Base-by-base conservation (phyloP, 176 grass and related monocot genomes). In the Guadua angustifolia region DNA sequence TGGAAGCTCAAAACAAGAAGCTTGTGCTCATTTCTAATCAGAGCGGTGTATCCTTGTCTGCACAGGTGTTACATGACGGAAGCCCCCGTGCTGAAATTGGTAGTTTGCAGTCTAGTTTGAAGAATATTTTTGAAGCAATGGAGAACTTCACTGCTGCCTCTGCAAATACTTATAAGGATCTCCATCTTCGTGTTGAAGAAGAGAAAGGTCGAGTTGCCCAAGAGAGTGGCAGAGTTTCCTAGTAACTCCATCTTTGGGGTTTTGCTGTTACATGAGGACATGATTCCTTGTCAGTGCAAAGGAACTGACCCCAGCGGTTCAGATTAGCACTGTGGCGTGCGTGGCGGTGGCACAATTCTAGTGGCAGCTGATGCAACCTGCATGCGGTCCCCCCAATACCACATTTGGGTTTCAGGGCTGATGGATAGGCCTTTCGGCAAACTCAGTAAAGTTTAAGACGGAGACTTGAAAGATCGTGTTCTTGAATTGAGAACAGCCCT, bases 61-160 rank as follows among this genome's bases (percentile, higher is more conserved):
- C 82, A 51, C 78, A 84, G 33, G 79, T 80, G 10, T 57, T 90
- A 16, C 64, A 88, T 36, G 90, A 91, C 44, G 88, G 69, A 16
- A 91, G 46, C 8, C 40, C 83, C 15, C 44, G 39, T 71, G 59
- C 56, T 39, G 94, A 89, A 50, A 71, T 47, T 2, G 82, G 88
- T 50, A 92, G 91, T 89, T 61, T 95, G 66, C 91, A 95, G 66
- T 80, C 57, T 57, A 82, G 91, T 68, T 63, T 98, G 69, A 88
- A 19, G 71, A 88, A 84, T 73, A 86, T 98, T 66, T 95, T 98
- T 81, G 93, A 95, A 71, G 89, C 92, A 16, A 88, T 98, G 85
- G 89, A 93, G 67, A 90, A 85, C 79, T 95, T 98, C 89, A 90
- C 85, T 6, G 36, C 79, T 50, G 66, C 44, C 62, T 88, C 83